phyloP scores from a whole-genome alignment of 768 basidiomycete genomes.

The Stropharia rugosoannulata region DNA sequence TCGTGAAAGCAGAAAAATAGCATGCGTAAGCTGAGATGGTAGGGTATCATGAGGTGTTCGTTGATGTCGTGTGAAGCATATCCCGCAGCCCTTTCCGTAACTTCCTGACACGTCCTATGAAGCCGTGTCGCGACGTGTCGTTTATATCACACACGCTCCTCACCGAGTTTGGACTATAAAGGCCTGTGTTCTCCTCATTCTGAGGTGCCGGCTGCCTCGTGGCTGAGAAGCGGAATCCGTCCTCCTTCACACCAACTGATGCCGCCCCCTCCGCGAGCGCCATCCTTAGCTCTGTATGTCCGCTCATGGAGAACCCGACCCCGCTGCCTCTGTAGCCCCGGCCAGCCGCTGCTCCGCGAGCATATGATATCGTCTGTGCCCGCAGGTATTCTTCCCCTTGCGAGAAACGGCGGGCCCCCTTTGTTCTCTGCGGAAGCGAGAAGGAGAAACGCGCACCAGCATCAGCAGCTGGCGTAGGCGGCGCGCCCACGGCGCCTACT shows the following conservation, averaged over 20 bases:
- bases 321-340: constrained; percentile 15
- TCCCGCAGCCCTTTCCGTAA: constrained; percentile 34
- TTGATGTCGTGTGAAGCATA: constrained; percentile 17
- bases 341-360: neutral
- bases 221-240: constrained; percentile 14
- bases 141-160: neutral
- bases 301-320: constrained; percentile 54
- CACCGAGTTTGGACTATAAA: neutral
- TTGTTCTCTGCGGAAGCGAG: constrained; percentile 1
- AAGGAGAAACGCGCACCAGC: neutral
- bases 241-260: constrained; percentile 5
- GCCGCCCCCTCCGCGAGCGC: constrained; percentile 30
- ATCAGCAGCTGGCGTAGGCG: neutral
- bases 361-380: neutral
- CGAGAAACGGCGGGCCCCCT: neutral
- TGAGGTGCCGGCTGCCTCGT: neutral
- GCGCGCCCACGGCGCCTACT: too few relatives aligned
- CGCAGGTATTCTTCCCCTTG: neutral
- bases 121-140: constrained; percentile 11
- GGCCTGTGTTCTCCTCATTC: neutral
- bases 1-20: neutral
- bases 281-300: constrained; percentile 60
- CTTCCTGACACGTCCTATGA: constrained; percentile 27
- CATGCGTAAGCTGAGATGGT: too few relatives aligned
- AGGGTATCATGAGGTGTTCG: neutral